phyloP scores from a whole-genome alignment of 83 land plant genomes.

The Larix sibirica region DNA sequence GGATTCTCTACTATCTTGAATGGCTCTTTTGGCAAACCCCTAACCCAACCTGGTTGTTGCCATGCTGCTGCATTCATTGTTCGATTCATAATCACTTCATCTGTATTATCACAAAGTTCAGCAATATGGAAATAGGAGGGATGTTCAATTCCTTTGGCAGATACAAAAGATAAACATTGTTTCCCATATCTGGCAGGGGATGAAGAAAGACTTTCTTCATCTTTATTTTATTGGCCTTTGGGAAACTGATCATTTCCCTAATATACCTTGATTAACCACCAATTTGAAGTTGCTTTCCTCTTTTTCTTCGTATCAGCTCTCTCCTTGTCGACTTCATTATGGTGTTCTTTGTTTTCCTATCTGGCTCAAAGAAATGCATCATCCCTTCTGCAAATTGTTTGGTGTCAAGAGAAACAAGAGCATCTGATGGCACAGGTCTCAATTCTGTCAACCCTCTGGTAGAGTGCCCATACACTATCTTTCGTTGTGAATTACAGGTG shows the following conservation, averaged over 20 bases:
- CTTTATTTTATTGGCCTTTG: not conserved
- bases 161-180: not conserved
- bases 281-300: not conserved
- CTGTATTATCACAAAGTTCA: no score
- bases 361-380: not conserved
- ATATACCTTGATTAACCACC: not conserved
- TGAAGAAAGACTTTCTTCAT: not conserved
- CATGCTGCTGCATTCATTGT: no score
- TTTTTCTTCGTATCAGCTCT: not conserved
- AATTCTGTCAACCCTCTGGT: not conserved
- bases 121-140: no score
- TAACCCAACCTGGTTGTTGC: no score
- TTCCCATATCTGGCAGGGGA: not conserved
- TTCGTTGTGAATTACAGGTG: no score
- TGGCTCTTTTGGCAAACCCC: no score
- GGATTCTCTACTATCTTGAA: no score
- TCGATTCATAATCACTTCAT: no score
- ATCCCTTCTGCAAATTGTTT: not conserved
- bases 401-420: not conserved
- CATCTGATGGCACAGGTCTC: not conserved
- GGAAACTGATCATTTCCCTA: not conserved
- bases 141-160: not conserved
- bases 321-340: not conserved
- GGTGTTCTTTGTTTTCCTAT: not conserved
- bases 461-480: not conserved